phyloP scores from a whole-genome alignment of 306 rosid genomes.

The Quercus suber region DNA sequence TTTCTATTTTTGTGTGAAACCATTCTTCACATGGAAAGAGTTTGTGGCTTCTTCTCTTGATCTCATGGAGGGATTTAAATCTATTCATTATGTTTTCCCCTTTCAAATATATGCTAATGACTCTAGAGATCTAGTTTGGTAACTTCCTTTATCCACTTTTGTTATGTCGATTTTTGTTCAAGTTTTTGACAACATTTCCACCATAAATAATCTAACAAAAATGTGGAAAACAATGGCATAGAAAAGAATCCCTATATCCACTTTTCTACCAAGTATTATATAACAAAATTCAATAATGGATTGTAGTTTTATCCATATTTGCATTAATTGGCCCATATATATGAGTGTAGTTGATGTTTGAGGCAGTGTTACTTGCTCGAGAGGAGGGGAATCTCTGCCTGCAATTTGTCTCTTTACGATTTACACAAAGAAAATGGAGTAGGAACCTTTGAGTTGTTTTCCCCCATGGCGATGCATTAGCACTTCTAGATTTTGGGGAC shows the following conservation, averaged over 20 bases:
- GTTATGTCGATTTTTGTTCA: too few relatives aligned
- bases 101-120: too few relatives aligned
- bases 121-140: too few relatives aligned
- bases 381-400: background rate
- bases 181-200: background rate
- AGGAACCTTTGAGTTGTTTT: constrained; percentile 24
- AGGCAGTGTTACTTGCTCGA: background rate
- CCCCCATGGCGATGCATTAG: constrained; percentile 23
- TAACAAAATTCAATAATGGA: background rate
- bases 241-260: background rate
- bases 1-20: too few relatives aligned
- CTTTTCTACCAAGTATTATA: background rate
- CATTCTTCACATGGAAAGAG: too few relatives aligned
- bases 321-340: too few relatives aligned
- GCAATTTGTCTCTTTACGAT: constrained; percentile 13
- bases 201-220: background rate
- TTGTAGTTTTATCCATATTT: background rate
- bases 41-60: too few relatives aligned
- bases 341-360: constrained; percentile 3
- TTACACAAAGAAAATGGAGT: constrained; percentile 13
- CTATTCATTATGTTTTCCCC: too few relatives aligned
- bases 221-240: background rate
- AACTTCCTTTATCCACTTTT: background rate
- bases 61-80: too few relatives aligned
- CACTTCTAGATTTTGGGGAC: constrained; percentile 53